Evolutionary conservation across 2,329 filamentous ascomycete species (phyloP).

Genomic region (Diaporthe sp.): DNA sequence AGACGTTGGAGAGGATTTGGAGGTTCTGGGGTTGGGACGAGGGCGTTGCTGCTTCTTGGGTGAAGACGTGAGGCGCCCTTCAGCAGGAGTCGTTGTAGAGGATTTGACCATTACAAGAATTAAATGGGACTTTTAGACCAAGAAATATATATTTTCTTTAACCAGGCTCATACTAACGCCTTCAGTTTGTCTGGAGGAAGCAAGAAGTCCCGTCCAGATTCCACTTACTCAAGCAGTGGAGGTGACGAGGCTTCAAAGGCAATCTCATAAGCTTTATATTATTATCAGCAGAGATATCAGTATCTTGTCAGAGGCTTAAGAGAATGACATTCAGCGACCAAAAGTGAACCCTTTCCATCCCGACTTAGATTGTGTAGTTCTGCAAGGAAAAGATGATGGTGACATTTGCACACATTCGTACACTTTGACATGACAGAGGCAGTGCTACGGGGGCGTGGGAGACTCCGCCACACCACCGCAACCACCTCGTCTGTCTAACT

Average conservation of each 20-base stretch:
- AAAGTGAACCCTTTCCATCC: no score
- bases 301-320: no score
- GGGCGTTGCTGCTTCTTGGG: slow-evolving; percentile 20
- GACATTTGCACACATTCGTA: neutral
- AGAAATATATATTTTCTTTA: neutral
- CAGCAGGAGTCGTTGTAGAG: neutral
- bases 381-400: no score
- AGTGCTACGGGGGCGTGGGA: neutral
- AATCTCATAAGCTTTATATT: no score
- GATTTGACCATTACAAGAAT: neutral
- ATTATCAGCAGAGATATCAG: no score
- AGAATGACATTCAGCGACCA: no score
- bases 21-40: slow-evolving; percentile 58
- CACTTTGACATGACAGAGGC: neutral
- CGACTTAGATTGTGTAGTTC: neutral
- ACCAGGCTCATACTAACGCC: neutral
- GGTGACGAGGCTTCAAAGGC: no score
- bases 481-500: neutral
- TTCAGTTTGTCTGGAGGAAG: neutral
- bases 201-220: no score
- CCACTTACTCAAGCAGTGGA: no score
- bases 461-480: neutral
- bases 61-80: slow-evolving; percentile 35
- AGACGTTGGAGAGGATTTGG: slow-evolving; percentile 62
- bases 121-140: neutral